Evolutionary conservation across 2,329 filamentous ascomycete species (phyloP).

Genomic region (Hypoxylon rubiginosum): DNA sequence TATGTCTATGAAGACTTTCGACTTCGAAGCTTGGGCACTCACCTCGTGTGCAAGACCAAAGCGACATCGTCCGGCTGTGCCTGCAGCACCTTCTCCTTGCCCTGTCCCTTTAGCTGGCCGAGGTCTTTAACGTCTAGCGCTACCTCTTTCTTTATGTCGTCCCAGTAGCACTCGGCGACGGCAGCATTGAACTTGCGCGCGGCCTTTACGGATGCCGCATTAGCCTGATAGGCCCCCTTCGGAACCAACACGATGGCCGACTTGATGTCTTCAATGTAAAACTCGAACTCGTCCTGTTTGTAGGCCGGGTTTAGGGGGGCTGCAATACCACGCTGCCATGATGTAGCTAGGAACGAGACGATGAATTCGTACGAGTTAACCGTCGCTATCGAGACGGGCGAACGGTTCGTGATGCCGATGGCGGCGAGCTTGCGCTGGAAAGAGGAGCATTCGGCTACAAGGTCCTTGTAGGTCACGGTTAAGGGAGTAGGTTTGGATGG

Average conservation of each 20-base stretch:
- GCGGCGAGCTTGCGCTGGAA: conserved; percentile 85
- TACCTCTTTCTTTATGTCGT: conserved; percentile 73
- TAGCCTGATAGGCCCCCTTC: conserved; percentile 73
- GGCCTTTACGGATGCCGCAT: conserved; percentile 80
- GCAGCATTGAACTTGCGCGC: conserved; percentile 84
- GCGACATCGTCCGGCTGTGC: conserved; percentile 83
- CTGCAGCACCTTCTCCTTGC: conserved; percentile 56
- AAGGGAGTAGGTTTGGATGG: conserved; percentile 74
- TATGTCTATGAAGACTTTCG: conserved; percentile 2
- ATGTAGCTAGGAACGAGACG: conserved; percentile 85
- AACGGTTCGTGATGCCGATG: conserved; percentile 76
- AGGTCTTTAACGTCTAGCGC: conserved; percentile 82
- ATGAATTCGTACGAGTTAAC: conserved; percentile 91
- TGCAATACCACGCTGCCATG: conserved; percentile 87
- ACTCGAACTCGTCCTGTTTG: conserved; percentile 91
- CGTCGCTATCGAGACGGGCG: conserved; percentile 85
- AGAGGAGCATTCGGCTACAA: conserved; percentile 73
- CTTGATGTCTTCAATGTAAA: conserved; percentile 89
- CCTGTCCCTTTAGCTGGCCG: conserved; percentile 71
- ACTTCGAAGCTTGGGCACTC: conserved; percentile 19
- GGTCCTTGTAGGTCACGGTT: conserved; percentile 76
- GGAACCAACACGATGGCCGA: conserved; percentile 84
- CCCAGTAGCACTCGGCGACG: conserved; percentile 89
- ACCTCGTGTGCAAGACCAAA: conserved; percentile 83
- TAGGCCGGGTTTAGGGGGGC: conserved; percentile 90